Evolutionary conservation across 495 filamentous ascomycete species (phyloP).

Genomic region (Aspergillus hancockii): DNA sequence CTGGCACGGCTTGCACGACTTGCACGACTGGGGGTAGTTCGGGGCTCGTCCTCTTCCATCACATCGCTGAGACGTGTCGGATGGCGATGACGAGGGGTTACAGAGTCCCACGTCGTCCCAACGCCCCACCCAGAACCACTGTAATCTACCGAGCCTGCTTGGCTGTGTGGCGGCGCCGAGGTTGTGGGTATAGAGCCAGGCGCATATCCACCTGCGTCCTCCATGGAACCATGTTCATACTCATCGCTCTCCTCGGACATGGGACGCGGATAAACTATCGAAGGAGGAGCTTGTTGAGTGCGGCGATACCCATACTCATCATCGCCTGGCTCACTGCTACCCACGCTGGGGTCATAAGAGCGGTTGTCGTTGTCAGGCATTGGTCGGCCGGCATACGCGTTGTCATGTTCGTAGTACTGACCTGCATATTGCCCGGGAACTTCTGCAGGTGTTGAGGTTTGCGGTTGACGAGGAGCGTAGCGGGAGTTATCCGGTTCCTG

Average conservation of each 20-base stretch:
- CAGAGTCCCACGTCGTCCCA: constrained; percentile 69
- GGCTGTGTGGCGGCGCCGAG: constrained; percentile 31
- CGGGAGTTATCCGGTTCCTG: constrained; percentile 11
- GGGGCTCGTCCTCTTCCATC: constrained; percentile 66
- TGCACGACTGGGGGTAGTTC: constrained; percentile 59
- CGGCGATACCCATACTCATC: constrained; percentile 57
- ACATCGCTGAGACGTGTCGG: constrained; percentile 94
- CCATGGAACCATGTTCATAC: constrained; percentile 49
- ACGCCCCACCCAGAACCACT: constrained; percentile 65
- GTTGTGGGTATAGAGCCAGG: constrained; percentile 32
- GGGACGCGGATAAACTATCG: constrained; percentile 36
- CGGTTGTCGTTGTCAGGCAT: constrained; percentile 47
- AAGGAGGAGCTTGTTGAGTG: constrained; percentile 42
- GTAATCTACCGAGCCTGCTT: constrained; percentile 49
- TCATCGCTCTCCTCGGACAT: constrained; percentile 55
- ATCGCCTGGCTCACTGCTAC: constrained; percentile 55
- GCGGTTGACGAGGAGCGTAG: constrained; percentile 21
- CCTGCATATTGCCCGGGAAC: constrained; percentile 27
- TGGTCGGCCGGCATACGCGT: constrained; percentile 37
- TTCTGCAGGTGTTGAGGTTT: constrained; percentile 30
- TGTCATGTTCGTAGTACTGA: constrained; percentile 50
- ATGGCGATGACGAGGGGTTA: constrained; percentile 86
- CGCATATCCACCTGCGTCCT: constrained; percentile 49
- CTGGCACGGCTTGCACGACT: constrained; percentile 43
- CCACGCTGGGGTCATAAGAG: constrained; percentile 51